Evolutionary conservation across 108 stramenopile genomes (phyloP).

Genomic region (Chaetoceros muelleri): DNA sequence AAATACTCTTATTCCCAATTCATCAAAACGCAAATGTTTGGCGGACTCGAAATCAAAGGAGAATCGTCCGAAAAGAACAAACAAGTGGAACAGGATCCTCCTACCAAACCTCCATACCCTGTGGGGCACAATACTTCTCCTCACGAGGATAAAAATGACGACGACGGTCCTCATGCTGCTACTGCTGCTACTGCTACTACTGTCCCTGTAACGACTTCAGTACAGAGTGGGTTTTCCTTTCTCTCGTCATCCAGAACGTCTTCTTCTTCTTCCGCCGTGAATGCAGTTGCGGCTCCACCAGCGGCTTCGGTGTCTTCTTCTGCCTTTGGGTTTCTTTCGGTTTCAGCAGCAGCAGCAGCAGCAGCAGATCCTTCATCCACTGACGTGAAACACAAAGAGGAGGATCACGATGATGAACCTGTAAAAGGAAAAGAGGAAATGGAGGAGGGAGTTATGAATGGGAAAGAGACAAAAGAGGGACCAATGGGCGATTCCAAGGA

Average conservation of each 20-base stretch:
- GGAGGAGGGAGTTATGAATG: no score
- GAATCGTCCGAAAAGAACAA: slow-evolving; percentile 10
- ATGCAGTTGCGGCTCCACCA: slow-evolving; percentile 6
- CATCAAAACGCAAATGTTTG: no score
- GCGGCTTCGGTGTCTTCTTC: slow-evolving; percentile 1
- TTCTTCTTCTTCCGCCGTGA: neutral
- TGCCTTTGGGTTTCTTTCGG: slow-evolving; percentile 10
- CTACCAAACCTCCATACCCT: slow-evolving; percentile 13
- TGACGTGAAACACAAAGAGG: no score
- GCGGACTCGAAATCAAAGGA: slow-evolving; percentile 54
- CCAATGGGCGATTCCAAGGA: no score
- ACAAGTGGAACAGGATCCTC: slow-evolving; percentile 4
- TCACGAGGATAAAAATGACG: neutral
- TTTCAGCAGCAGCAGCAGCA: slow-evolving; percentile 3
- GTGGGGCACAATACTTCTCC: neutral
- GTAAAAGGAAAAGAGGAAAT: slow-evolving; percentile 22
- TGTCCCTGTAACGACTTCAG: neutral
- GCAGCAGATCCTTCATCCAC: no score
- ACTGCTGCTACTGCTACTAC: slow-evolving; percentile 3
- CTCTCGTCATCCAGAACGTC: slow-evolving; percentile 10
- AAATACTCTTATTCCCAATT: no score
- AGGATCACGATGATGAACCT: no score
- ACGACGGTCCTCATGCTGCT: neutral
- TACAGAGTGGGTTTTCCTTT: slow-evolving; percentile 4
- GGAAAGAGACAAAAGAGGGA: no score